Evolutionary conservation across 306 rosid genomes (phyloP).

Genomic region (Cucurbita ficifolia): DNA sequence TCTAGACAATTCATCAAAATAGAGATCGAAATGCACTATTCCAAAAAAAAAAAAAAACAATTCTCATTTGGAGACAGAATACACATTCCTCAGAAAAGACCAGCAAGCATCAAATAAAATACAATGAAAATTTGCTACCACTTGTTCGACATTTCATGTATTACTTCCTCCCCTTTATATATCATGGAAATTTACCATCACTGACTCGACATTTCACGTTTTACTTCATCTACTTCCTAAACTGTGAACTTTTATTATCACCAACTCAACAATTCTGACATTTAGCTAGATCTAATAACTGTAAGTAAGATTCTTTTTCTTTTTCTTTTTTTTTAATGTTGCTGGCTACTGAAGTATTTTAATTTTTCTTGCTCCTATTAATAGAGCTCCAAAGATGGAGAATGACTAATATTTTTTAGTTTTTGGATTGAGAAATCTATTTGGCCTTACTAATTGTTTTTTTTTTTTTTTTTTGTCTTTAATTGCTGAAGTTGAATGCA

Average conservation of each 20-base stretch:
- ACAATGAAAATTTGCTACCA: not conserved
- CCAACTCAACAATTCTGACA: not conserved
- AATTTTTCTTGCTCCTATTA: not conserved
- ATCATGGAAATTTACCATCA: not conserved
- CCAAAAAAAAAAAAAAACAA: not conserved
- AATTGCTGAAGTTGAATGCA: not conserved
- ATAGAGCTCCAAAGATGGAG: not conserved
- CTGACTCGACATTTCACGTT: not conserved
- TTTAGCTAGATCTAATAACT: not conserved
- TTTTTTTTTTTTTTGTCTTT: too few relatives aligned
- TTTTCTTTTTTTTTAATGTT: not conserved
- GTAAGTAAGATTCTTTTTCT: not conserved
- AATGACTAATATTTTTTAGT: not conserved
- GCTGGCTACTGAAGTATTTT: not conserved
- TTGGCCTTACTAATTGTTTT: not conserved
- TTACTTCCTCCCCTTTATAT: not conserved
- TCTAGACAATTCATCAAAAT: not conserved
- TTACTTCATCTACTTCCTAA: not conserved
- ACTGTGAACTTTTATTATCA: not conserved
- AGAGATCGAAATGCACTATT: not conserved
- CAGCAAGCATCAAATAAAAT: not conserved
- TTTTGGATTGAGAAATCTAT: not conserved
- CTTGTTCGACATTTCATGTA: not conserved
- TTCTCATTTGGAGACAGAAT: not conserved
- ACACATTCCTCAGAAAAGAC: not conserved